Conservation (phyloP, 2,329 filamentous ascomycete genomes). For the Paecilomyces dactylethromorphus region DNA sequence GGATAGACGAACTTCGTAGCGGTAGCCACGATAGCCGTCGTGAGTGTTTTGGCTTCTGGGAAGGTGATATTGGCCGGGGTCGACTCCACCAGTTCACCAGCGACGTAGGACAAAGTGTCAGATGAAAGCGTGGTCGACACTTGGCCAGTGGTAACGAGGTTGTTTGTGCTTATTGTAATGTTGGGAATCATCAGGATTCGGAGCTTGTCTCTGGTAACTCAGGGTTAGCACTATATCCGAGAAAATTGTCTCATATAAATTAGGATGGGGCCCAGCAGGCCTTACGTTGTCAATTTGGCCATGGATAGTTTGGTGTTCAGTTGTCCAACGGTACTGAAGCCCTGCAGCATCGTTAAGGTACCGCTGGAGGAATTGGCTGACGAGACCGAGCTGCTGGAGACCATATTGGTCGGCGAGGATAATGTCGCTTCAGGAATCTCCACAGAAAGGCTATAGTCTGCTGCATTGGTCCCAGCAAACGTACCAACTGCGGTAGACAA, state of each 20-base stretch:
- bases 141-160: slow-evolving; percentile 6
- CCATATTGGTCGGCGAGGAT: slow-evolving; percentile 10
- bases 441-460: slow-evolving; percentile 21
- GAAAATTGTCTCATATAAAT: background rate
- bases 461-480: slow-evolving; percentile 36
- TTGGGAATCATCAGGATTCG: slow-evolving; percentile 26
- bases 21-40: slow-evolving; percentile 14
- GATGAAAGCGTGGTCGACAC: slow-evolving; percentile 23
- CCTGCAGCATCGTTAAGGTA: slow-evolving; percentile 19
- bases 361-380: slow-evolving; percentile 3
- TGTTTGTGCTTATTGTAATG: slow-evolving; percentile 22
- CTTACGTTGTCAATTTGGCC: slow-evolving; percentile 22
- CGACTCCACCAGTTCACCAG: slow-evolving; percentile 20
- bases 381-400: slow-evolving; percentile 3
- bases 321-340: slow-evolving; percentile 26
- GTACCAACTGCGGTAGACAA: slow-evolving; percentile 51
- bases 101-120: slow-evolving; percentile 30
- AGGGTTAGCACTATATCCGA: background rate
- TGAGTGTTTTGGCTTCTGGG: slow-evolving; percentile 13
- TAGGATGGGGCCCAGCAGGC: background rate
- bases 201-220: slow-evolving; percentile 13
- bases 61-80: slow-evolving; percentile 17
- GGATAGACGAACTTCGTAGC: slow-evolving; percentile 24
- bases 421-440: slow-evolving; percentile 15
- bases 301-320: slow-evolving; percentile 18